Base-by-base conservation (phyloP, 2,329 filamentous ascomycete species). In the Cladosporium colombiae region DNA sequence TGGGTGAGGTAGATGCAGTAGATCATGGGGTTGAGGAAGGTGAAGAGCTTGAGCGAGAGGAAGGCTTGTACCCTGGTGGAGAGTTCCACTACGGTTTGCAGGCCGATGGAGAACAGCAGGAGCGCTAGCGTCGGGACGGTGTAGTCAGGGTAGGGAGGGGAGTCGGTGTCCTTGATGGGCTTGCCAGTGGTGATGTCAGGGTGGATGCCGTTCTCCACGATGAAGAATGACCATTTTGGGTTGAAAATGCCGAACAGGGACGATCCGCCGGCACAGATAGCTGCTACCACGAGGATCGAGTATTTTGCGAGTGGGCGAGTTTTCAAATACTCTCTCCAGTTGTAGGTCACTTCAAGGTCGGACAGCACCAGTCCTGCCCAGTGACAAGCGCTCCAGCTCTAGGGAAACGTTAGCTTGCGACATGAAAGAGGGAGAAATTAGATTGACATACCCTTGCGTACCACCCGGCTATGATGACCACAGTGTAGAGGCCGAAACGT, bases 1-100 rank as follows among this genome's bases (percentile, higher is more conserved):
- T 83, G 81, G 59, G 81, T 74, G 5, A 83, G 69, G 69, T 83
- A 83, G 65, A 83, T 81, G 55, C 79, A 82, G 70, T 82, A 82
- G 69, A 81, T 79, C 70, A 82, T 81, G 8, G 81, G 81, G 71
- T 79, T 78, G 0, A 81, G 79, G 13, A 76, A 72, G 67, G 75
- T 81, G 31, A 83, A 74, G 25, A 78, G 57, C 25, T 74, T 77
- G 4, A 76, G 72, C 3, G 78, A 80, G 2, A 83, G 73, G 11
- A 80, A 66, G 70, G 76, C 79, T 68, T 83, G 81, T 1, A 80
- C 68, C 60, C 72, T 70, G 1, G 77, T 76, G 13, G 71, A 76
- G 4, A 78, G 72, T 62, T 79, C 77, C 23, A 78, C 74, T 27
- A 77, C 66, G 7, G 71, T 57, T 65, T 80, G 78, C 33, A 79